Evolutionary conservation across 345 rosid genomes (phyloP), one percentile per base, ranked within the genome.

Genomic region (Dipteronia sinensis): DNA sequence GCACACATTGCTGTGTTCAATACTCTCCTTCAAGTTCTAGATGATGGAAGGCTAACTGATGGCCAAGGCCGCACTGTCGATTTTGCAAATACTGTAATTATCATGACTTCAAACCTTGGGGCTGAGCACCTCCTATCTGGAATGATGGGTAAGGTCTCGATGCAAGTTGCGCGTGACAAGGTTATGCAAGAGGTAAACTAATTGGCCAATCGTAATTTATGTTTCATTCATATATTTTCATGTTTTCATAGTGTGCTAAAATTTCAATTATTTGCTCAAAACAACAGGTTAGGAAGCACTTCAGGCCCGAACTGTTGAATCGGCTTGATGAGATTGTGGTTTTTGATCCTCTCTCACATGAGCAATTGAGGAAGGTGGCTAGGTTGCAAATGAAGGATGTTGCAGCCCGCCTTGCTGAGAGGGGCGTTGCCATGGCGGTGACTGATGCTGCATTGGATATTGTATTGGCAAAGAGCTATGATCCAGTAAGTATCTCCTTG

Each of bases 21-120:
- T 82, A 89, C 98, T 0, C 90, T 95, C n/a, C 97, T 95, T 15
- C 98, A 95, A 78, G 98, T 95, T 23, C 73, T 95, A 82, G 99
- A 95, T 72, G 98, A 93, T 61, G 98, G 98, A 62, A 81, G 99
- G 67, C 74, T 92, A 61, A 95, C 98, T 1, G 98, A 95, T 15
- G 97, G 99, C 0, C 98, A 95, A 83, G 99, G 99, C 23, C 91
- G 97, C 40, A 95, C 96, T 0, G 97, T 95, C 0, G 96, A 95
- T 69, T 95, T 93, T 63, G 85, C 93, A 67, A 93, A 92, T 23
- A 86, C 97, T 0, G 94, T 95, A 23, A 92, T 95, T 15, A 91
- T 95, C 69, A 91, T 95, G 99, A 95, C 99, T 0, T 95, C 99
- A 0, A 94, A 95, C 84, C 94, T 95, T 16, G 98, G 98, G 4